Conservation (phyloP, 148 eudicot genomes). For the Amaranthus hypochondriacus region DNA sequence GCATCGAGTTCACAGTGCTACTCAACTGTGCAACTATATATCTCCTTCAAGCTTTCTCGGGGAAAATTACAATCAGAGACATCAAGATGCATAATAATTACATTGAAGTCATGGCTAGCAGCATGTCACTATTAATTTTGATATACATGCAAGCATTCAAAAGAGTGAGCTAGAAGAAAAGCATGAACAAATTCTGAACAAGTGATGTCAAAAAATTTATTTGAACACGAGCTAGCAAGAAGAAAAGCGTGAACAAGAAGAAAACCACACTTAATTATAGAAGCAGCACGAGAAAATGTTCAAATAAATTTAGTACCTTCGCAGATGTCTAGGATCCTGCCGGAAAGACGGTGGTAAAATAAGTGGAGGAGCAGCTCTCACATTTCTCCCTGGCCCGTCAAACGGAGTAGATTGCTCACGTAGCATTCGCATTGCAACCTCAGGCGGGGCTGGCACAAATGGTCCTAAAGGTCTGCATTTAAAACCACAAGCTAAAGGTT, state of each 20-base stretch:
- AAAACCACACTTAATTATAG: neutral
- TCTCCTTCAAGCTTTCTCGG: too few species aligned
- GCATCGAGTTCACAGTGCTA: neutral
- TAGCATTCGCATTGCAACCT: slow-evolving; percentile 90
- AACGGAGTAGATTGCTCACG: slow-evolving; percentile 83
- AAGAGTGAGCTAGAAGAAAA: neutral
- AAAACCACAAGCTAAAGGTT: slow-evolving; percentile 9
- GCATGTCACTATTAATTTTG: neutral
- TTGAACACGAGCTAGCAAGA: neutral
- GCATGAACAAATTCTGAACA: neutral
- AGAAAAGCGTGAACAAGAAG: neutral
- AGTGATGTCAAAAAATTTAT: neutral
- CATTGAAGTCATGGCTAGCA: neutral
- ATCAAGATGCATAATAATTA: neutral
- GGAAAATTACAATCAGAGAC: neutral
- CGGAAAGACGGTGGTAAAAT: slow-evolving; percentile 76
- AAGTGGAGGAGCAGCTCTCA: slow-evolving; percentile 57
- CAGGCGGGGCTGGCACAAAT: slow-evolving; percentile 99
- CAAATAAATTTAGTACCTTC: slow-evolving; percentile 46
- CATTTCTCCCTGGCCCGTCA: slow-evolving; percentile 72
- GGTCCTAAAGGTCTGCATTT: slow-evolving; percentile 89
- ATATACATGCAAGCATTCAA: neutral
- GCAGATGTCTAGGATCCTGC: slow-evolving; percentile 91
- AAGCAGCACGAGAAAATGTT: neutral
- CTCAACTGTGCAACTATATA: neutral